Conservation (phyloP, 805 yeast species). For the Saturnispora ahearnii region DNA sequence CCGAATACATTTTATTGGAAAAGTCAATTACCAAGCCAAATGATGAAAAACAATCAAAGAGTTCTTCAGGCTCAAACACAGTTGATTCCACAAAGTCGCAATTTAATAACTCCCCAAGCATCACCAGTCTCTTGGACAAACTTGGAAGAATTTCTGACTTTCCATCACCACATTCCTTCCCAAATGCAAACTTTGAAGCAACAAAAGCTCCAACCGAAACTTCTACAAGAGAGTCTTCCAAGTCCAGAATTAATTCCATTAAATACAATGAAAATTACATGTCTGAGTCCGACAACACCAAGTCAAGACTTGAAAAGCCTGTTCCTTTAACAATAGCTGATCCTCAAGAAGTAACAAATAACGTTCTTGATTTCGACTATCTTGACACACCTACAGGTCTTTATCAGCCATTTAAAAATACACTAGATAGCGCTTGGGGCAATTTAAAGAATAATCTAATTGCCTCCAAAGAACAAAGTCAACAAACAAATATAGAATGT, state of each 20-base stretch:
- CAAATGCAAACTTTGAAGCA: neutral
- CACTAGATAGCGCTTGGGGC: too few relatives aligned
- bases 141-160: constrained; percentile 3
- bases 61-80: neutral
- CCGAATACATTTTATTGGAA: neutral
- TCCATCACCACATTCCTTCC: neutral
- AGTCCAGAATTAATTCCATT: neutral
- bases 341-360: too few relatives aligned
- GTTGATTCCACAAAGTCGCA: neutral
- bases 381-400: too few relatives aligned
- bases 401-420: too few relatives aligned
- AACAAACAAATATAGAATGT: too few relatives aligned
- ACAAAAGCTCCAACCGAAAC: neutral
- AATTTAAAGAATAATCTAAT: too few relatives aligned
- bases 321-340: too few relatives aligned
- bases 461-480: too few relatives aligned
- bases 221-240: neutral
- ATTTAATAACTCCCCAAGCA: neutral
- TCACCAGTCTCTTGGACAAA: neutral
- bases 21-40: neutral
- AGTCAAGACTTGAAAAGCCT: neutral
- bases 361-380: too few relatives aligned
- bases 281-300: neutral
- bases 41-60: neutral
- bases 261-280: neutral